Evolutionary conservation across 2,329 filamentous ascomycete species (phyloP), one percentile per base, ranked within the genome.

Genomic region (Pyrenophora seminiperda): DNA sequence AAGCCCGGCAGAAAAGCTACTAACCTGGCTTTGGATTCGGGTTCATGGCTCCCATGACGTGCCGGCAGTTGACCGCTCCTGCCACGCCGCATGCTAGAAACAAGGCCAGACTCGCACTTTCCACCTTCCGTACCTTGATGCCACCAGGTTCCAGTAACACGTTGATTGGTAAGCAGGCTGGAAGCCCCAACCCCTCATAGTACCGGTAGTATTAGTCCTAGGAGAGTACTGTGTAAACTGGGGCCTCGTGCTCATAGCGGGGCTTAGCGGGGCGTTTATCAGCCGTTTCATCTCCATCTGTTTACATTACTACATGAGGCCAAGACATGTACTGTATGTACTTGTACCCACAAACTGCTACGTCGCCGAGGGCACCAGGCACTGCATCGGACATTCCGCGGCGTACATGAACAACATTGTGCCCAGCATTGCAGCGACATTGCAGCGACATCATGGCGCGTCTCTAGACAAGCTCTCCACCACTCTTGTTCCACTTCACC

Each of bases 351-450:
- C 41, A 15, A 24, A 11, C 22, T 20, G 10, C 7, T 9, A 14
- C 37, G 11, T 36, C 24, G 4, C 10, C 15, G 11, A 36, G 22
- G 22, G 15, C n/a, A 13, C 47, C 33, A 22, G 38, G 45, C 39
- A 47, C 27, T 40, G 38, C 44, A 14, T 22, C 39, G 10, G 14
- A 17, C 18, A 14, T 37, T 33, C 18, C 33, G 34, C 36, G 17
- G 27, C 27, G 41, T 42, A 39, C 37, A 24, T 50, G 22, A 24
- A 47, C 20, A 43, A 43, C 38, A 46, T 31, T 31, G 40, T 50
- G 50, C 54, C 54, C 54, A 54, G 53, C 58, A 60, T 42, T 24
- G 36, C 49, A 53, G 39, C 39, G 33, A 45, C 36, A 33, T n/a
- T n/a, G n/a, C n/a, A n/a, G n/a, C n/a, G n/a, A n/a, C n/a, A 47